Percentiles rank a stretch among this genome's conserved stretches.
phyloP scores from a whole-genome alignment of 2,329 filamentous ascomycete genomes.

The Tolypocladium sp. region DNA sequence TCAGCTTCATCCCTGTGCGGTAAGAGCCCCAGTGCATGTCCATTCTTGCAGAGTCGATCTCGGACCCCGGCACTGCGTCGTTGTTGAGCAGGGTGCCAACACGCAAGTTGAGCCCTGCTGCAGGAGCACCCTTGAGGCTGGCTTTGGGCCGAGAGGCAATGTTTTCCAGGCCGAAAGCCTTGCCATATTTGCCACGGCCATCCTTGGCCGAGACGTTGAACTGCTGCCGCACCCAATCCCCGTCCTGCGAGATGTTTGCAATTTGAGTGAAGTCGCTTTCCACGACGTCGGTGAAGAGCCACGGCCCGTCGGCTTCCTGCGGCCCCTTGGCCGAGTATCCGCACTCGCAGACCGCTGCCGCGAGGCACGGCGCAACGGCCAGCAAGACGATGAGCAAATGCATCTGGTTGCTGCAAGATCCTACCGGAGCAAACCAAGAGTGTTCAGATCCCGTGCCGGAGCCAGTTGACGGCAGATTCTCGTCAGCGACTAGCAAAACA shows the following conservation, averaged over 20 bases:
- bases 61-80: conserved; percentile 50
- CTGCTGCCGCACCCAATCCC: conserved; percentile 57
- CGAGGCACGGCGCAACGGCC: conserved; percentile 7
- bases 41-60: conserved; percentile 50
- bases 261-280: conserved; percentile 64
- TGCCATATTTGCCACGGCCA: conserved; percentile 56
- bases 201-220: conserved; percentile 54
- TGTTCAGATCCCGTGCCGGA: not conserved
- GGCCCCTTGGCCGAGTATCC: conserved; percentile 51
- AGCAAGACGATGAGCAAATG: conserved; percentile 1
- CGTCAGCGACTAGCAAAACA: not conserved
- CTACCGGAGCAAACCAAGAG: not conserved
- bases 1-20: conserved; percentile 56
- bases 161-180: conserved; percentile 49
- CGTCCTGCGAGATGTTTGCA: conserved; percentile 34
- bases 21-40: conserved; percentile 66
- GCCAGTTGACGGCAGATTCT: not conserved
- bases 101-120: conserved; percentile 46
- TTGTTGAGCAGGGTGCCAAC: conserved; percentile 37
- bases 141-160: conserved; percentile 42
- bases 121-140: conserved; percentile 21
- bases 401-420: not conserved
- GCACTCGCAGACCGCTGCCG: conserved; percentile 54
- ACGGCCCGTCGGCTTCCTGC: conserved; percentile 24
- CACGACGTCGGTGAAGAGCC: conserved; percentile 58